Evolutionary conservation across 208 protist species (phyloP).

Genomic region (Acanthamoeba culbertsoni): DNA sequence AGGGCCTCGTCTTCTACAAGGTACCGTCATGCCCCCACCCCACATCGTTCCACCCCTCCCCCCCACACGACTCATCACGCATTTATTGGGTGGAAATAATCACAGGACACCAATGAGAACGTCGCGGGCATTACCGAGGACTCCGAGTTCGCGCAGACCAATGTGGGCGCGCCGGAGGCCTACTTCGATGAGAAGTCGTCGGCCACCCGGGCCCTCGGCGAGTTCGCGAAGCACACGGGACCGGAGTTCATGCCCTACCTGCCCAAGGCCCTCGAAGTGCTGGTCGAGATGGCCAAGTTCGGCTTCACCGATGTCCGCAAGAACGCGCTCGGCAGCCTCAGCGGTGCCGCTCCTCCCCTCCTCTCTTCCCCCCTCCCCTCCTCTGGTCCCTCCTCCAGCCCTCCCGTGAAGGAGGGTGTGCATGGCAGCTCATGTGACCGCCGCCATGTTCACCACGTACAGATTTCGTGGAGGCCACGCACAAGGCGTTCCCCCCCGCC

Average conservation of each 20-base stretch:
- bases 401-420: too few species aligned
- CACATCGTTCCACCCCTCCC: not conserved
- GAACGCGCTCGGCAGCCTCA: not conserved
- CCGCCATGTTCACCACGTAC: not conserved
- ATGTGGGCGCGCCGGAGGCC: constrained; percentile 8
- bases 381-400: too few species aligned
- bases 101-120: not conserved
- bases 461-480: constrained; percentile 18
- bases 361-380: not conserved
- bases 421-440: too few species aligned
- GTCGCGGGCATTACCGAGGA: not conserved
- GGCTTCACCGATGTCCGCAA: constrained; percentile 4
- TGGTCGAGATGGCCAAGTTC: constrained; percentile 24
- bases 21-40: not conserved
- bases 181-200: constrained; percentile 55
- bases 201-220: not conserved
- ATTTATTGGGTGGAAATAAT: not conserved
- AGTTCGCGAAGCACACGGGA: not conserved
- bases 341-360: not conserved
- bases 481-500: not conserved
- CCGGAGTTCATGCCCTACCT: not conserved
- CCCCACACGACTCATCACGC: not conserved
- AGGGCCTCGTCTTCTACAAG: constrained; percentile 48
- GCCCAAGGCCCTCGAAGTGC: constrained; percentile 15
- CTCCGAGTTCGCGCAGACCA: not conserved